phyloP scores from a whole-genome alignment of 140 eudicot genomes.

The Flaveria floridana region DNA sequence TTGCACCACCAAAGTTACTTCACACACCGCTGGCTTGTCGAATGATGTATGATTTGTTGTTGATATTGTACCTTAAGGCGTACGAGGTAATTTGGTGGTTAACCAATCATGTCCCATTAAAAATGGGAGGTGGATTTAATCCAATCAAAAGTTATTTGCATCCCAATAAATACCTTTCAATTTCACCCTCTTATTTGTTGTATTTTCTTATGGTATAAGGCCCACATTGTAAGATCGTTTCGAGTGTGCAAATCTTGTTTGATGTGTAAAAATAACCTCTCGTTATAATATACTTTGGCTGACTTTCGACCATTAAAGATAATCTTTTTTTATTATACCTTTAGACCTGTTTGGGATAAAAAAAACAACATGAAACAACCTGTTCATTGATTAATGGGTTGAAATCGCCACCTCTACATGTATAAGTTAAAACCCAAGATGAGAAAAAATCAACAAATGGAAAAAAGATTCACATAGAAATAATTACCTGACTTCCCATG shows the following conservation, averaged over 20 bases:
- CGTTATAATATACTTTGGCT: neutral
- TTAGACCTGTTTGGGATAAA: no score
- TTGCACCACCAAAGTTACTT: neutral
- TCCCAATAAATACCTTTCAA: neutral
- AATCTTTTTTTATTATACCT: no score
- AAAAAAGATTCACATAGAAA: neutral
- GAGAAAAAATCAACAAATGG: no score
- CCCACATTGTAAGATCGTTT: neutral
- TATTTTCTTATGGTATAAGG: neutral
- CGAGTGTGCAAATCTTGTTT: neutral
- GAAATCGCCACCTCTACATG: constrained; percentile 16
- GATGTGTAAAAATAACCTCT: neutral
- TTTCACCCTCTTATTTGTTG: neutral
- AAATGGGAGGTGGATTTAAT: neutral
- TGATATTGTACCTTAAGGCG: neutral
- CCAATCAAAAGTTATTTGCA: neutral
- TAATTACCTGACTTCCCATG: constrained; percentile 55
- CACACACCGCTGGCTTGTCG: neutral
- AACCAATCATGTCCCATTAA: neutral
- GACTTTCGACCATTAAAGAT: neutral
- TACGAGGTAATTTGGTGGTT: neutral
- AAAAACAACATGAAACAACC: neutral
- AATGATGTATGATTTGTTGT: neutral
- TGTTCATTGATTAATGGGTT: neutral
- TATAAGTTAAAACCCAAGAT: neutral